Conservation (phyloP, 1,284 basidiomycete genomes). For the Trametes polyzona region DNA sequence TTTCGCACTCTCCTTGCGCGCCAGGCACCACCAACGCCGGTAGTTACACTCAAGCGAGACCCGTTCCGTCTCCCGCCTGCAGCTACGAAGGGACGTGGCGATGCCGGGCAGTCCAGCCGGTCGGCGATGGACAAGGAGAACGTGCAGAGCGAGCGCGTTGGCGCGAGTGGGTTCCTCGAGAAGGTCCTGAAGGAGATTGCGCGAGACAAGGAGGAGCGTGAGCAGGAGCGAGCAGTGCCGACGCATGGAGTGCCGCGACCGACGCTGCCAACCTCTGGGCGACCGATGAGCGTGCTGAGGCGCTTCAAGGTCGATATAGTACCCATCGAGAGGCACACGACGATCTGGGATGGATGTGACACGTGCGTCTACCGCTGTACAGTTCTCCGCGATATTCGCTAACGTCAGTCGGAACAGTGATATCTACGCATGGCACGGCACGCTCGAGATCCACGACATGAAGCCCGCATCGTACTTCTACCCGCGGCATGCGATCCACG, state of each 20-base stretch:
- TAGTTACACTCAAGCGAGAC: background rate
- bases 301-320: constrained; percentile 15
- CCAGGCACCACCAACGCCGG: constrained; percentile 1
- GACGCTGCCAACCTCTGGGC: background rate
- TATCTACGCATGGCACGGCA: constrained; percentile 22
- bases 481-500: constrained; percentile 18
- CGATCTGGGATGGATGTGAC: constrained; percentile 20
- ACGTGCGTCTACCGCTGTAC: background rate
- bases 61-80: constrained; percentile 3
- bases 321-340: constrained; percentile 13
- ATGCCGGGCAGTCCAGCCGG: background rate
- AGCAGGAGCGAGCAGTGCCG: background rate
- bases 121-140: background rate
- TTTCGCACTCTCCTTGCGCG: background rate
- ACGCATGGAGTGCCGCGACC: background rate
- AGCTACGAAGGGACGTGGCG: background rate
- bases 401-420: constrained; percentile 9
- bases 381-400: background rate
- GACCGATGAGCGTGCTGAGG: constrained; percentile 4
- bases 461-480: constrained; percentile 17
- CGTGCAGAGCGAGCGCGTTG: too few species aligned
- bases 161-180: constrained; percentile 2
- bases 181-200: constrained; percentile 12
- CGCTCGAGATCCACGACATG: constrained; percentile 20
- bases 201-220: constrained; percentile 4